Base-by-base conservation (phyloP, 805 yeast species). In the Helenozyma rhizophorensis region DNA sequence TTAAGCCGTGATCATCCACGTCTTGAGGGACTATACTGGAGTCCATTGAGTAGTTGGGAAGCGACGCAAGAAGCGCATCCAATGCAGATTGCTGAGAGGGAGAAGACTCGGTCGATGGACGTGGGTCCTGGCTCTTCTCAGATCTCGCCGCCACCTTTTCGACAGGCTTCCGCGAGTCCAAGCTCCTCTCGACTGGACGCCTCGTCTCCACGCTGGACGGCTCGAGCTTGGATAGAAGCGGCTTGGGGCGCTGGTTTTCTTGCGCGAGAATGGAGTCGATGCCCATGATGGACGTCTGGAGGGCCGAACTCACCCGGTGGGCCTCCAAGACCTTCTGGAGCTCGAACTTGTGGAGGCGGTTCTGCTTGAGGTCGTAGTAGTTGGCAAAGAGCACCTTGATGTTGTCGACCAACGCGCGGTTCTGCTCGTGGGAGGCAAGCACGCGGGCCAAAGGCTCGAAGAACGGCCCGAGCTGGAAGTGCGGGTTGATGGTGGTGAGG, bases 341-440 rank as follows among this genome's bases (percentile, higher is more conserved):
- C 39, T 74, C 80, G 19, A 53, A 55, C 40, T 63, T 66, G 23
- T 76, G 77, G 11, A 60, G 43, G 28, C 58, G 58, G 40, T 58
- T 59, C 10, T 53, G 54, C 28, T 47, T 53, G 33, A 52, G 28
- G 22, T 48, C 49, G 39, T 58, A 63, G 46, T 53, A 62, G 33
- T 43, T 43, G 4, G 42, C 45, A 14, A 62, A 50, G 14, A 63
- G 43, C 6, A 33, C 30, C 26, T 33, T 43, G 5, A 53, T 35
- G n/a, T 50, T 40, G 12, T 40, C 36, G 10, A 42, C 36, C 6
- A 56, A 37, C 19, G 39, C 49, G 9, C 24, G 32, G 23, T 38
- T 34, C 7, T 15, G 17, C 3, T 27, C 28, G 17, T 39, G 30
- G 10, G 28, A 30, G 15, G 38, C 19, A 13, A 58, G 35, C n/a